Percentiles rank a stretch among this genome's conserved stretches.
Evolutionary conservation across 345 rosid genomes (phyloP).

Genomic region (Dovyalis caffra): DNA sequence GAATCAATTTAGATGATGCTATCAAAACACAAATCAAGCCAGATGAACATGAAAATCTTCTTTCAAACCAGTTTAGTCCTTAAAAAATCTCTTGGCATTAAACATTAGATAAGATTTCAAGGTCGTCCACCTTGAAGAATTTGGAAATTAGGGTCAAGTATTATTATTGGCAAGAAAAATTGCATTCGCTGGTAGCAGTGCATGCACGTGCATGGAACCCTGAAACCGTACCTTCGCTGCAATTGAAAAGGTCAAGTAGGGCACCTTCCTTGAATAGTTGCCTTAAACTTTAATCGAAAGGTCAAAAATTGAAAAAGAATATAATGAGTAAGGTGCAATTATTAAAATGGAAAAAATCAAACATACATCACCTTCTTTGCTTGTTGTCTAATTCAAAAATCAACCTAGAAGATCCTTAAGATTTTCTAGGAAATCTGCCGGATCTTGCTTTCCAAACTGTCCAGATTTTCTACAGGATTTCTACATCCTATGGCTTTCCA

Average conservation of each 20-base stretch:
- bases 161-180: neutral
- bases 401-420: slow-evolving; percentile 50
- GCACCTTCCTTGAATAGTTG: neutral
- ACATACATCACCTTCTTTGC: slow-evolving; percentile 34
- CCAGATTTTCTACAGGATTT: slow-evolving; percentile 40
- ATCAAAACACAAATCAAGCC: neutral
- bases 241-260: slow-evolving; percentile 12
- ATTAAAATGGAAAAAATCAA: neutral
- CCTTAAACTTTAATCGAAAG: neutral
- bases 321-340: neutral
- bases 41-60: too few relatives aligned
- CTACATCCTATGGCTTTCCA: slow-evolving; percentile 18
- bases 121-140: neutral
- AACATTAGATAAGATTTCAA: too few relatives aligned
- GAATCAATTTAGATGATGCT: neutral
- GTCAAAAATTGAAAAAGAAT: neutral
- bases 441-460: slow-evolving; percentile 72
- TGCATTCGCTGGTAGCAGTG: neutral
- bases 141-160: neutral
- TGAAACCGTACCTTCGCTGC: neutral
- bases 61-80: too few relatives aligned
- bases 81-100: too few relatives aligned
- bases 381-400: slow-evolving; percentile 56
- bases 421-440: slow-evolving; percentile 51
- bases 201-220: slow-evolving; percentile 18